A percentile compares a stretch with the other conserved stretches of the same genome.
Evolutionary conservation across 331 rosid species (phyloP).

Genomic region (Acacia concinna): DNA sequence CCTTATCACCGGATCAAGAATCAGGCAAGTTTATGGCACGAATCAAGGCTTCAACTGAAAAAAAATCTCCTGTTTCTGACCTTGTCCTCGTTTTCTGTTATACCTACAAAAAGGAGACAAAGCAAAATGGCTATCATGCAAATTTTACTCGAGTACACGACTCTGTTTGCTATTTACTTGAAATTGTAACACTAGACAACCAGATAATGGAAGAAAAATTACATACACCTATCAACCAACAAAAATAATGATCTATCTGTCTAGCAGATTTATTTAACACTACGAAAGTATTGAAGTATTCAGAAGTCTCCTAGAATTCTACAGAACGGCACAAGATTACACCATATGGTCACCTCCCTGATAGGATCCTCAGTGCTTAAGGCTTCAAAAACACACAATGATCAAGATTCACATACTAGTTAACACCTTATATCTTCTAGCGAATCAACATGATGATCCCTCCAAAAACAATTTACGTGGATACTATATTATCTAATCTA

Average conservation of each 20-base stretch:
- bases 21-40: conserved; percentile 81
- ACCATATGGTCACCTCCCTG: background rate
- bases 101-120: background rate
- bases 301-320: background rate
- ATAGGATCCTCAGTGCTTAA: background rate
- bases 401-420: background rate
- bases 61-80: conserved; percentile 74
- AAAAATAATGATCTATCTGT: background rate
- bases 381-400: background rate
- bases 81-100: conserved; percentile 62
- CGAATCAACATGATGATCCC: background rate
- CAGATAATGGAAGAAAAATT: background rate
- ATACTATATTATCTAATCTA: background rate
- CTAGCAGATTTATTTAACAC: background rate
- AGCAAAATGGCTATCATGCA: background rate
- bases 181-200: background rate
- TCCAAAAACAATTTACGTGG: background rate
- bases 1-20: conserved; percentile 78
- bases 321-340: background rate
- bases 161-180: background rate
- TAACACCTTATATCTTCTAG: background rate
- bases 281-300: background rate
- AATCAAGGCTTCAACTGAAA: conserved; percentile 50
- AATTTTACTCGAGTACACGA: background rate
- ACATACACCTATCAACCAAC: background rate